These are phyloP conservation scores for Colletotrichum sp. DNA, from an alignment of 2,329 filamentous ascomycete species.

Conservation along the genomic window DNA sequence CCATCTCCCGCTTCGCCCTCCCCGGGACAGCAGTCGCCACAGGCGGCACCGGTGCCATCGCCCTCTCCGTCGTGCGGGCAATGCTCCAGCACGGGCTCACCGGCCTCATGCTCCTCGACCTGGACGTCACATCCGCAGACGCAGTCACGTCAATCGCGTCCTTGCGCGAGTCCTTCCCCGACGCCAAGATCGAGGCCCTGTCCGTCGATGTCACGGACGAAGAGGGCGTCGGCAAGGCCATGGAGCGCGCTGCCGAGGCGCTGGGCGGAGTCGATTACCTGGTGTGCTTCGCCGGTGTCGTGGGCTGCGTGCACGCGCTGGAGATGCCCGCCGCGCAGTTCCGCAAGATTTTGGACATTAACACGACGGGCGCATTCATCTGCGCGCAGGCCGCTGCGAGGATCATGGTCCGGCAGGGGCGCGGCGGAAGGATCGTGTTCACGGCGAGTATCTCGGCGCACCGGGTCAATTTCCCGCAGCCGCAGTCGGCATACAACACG, in stretches of 20 bases:
- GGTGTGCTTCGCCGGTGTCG: constrained; percentile 72
- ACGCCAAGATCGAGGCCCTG: constrained; percentile 51
- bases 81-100: constrained; percentile 71
- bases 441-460: constrained; percentile 73
- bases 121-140: constrained; percentile 48
- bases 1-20: constrained; percentile 32
- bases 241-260: constrained; percentile 66
- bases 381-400: constrained; percentile 67
- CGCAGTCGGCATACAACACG: constrained; percentile 75
- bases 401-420: constrained; percentile 55
- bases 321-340: constrained; percentile 65
- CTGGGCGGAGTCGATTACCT: constrained; percentile 62
- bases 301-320: constrained; percentile 64
- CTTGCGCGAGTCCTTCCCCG: constrained; percentile 60
- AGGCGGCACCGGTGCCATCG: constrained; percentile 69
- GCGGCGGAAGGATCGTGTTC: constrained; percentile 67
- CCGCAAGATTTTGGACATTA: constrained; percentile 71
- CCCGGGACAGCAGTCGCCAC: constrained; percentile 54
- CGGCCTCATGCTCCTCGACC: constrained; percentile 66
- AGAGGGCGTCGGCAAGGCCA: constrained; percentile 63
- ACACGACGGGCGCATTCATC: constrained; percentile 73
- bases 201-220: constrained; percentile 58
- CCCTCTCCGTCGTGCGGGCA: constrained; percentile 67
- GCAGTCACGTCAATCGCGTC: constrained; percentile 35
- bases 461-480: constrained; percentile 73